phyloP scores from a whole-genome alignment of 31 red algal species.

The Bonnemaisonia californica region DNA sequence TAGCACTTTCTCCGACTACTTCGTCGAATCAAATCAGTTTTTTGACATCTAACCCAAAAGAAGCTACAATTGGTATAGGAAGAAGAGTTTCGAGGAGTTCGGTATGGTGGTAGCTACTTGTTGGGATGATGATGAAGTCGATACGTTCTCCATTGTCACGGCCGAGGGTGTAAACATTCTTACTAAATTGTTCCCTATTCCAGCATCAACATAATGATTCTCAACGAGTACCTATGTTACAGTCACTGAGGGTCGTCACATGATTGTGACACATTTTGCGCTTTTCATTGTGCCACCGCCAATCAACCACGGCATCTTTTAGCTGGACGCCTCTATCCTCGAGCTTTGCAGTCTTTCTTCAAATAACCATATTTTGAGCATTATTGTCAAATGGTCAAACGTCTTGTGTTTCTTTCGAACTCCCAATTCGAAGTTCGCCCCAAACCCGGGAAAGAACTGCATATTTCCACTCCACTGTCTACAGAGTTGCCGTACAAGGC shows the following conservation, averaged over 20 bases:
- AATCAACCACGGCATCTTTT: slow-evolving; percentile 38
- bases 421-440: not conserved
- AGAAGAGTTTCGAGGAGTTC: slow-evolving; percentile 16
- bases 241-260: slow-evolving; percentile 33
- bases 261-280: slow-evolving; percentile 43
- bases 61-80: slow-evolving; percentile 68
- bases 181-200: not conserved
- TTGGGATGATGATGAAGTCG: slow-evolving; percentile 62
- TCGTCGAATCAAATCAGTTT: not conserved
- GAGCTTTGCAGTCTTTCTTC: slow-evolving; percentile 6
- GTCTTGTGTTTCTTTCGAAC: not conserved
- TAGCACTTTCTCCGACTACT: slow-evolving; percentile 22
- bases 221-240: not conserved
- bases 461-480: not conserved
- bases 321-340: slow-evolving; percentile 9
- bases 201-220: not conserved
- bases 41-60: slow-evolving; percentile 18
- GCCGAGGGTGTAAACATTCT: not conserved
- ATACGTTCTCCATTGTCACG: slow-evolving; percentile 10
- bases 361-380: slow-evolving; percentile 9
- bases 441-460: not conserved
- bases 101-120: slow-evolving; percentile 2
- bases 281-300: slow-evolving; percentile 44
- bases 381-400: slow-evolving; percentile 36
- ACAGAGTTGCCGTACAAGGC: not conserved